These are phyloP conservation scores for Aspergillus sp. DNA, from an alignment of 2,329 filamentous ascomycete species.

Conservation along the genomic window DNA sequence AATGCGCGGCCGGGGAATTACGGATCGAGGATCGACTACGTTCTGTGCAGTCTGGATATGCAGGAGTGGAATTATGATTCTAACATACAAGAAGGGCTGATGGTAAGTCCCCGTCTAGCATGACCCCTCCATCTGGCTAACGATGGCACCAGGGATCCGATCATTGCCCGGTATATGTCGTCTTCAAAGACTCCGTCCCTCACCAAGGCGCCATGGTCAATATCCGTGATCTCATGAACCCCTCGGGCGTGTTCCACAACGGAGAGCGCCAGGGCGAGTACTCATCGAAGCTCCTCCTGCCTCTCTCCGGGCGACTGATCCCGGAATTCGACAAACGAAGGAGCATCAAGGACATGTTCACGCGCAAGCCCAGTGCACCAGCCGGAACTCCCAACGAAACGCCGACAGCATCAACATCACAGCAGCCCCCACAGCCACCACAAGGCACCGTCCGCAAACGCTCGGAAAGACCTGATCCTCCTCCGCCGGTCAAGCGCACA, in stretches of 20 bases:
- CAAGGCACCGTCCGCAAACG: constrained; percentile 38
- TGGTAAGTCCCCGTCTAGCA: constrained; percentile 46
- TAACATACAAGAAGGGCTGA: constrained; percentile 88
- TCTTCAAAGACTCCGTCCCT: constrained; percentile 63
- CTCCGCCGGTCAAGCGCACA: constrained; percentile 48
- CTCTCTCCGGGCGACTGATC: constrained; percentile 77
- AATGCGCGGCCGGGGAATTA: constrained; percentile 96
- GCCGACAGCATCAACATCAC: neutral
- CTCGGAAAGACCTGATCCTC: constrained; percentile 30
- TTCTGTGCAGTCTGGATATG: constrained; percentile 78
- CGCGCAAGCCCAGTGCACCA: constrained; percentile 49
- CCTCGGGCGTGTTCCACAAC: constrained; percentile 65
- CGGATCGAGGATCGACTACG: constrained; percentile 89
- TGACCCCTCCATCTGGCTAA: constrained; percentile 17
- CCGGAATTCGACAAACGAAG: constrained; percentile 82
- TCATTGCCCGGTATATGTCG: constrained; percentile 89
- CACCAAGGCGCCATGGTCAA: constrained; percentile 51
- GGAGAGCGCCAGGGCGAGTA: constrained; percentile 68
- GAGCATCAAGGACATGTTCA: constrained; percentile 93
- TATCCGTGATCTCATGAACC: constrained; percentile 75
- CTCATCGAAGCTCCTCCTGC: constrained; percentile 62
- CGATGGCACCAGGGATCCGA: constrained; percentile 68
- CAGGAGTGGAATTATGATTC: constrained; percentile 75
- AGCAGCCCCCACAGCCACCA: neutral
- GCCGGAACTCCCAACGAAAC: neutral